Percentiles rank a stretch among this genome's conserved stretches.
Evolutionary conservation across 176 grass and related monocot genomes (phyloP).

Genomic region (Pontederia paniculata): DNA sequence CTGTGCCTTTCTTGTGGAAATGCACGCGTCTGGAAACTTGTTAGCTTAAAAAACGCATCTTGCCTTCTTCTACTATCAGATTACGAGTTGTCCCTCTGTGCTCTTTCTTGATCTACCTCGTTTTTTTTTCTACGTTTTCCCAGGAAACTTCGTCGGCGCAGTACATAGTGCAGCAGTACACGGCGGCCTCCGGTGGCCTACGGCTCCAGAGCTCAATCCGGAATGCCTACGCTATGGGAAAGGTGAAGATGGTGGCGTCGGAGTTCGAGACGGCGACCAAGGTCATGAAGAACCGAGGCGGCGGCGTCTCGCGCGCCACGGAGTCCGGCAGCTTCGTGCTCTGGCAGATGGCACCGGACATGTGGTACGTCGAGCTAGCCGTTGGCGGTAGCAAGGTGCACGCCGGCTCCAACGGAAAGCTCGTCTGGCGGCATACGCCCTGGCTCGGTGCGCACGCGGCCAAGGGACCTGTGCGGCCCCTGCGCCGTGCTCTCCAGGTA

Average conservation of each 20-base stretch:
- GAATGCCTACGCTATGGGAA: conserved; percentile 84
- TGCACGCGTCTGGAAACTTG: not conserved
- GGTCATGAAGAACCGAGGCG: conserved; percentile 57
- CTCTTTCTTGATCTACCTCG: not conserved
- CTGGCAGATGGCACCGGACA: conserved; percentile 85
- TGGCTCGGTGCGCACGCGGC: conserved; percentile 96
- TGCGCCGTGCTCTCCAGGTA: conserved; percentile 89
- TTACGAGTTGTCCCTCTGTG: not conserved
- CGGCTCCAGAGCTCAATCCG: conserved; percentile 53
- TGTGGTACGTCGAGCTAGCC: conserved; percentile 98
- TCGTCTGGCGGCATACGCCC: conserved; percentile 94
- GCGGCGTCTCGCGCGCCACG: conserved; percentile 31
- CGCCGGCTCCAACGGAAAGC: conserved; percentile 78
- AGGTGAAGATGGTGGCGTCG: conserved; percentile 82
- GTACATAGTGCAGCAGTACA: conserved; percentile 97
- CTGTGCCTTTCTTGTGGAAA: not conserved
- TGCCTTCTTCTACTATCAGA: not conserved
- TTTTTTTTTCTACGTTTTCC: not conserved
- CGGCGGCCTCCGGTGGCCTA: conserved; percentile 63
- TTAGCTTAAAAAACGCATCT: not conserved
- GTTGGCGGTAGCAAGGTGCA: conserved; percentile 85
- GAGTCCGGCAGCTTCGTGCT: conserved; percentile 91
- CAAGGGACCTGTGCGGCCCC: conserved; percentile 75
- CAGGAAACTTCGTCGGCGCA: conserved; percentile 87
- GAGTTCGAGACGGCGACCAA: conserved; percentile 83